Evolutionary conservation across 129 eudicot genomes (phyloP), one percentile per base, ranked within the genome.

Genomic region (Artemisia tridentata): DNA sequence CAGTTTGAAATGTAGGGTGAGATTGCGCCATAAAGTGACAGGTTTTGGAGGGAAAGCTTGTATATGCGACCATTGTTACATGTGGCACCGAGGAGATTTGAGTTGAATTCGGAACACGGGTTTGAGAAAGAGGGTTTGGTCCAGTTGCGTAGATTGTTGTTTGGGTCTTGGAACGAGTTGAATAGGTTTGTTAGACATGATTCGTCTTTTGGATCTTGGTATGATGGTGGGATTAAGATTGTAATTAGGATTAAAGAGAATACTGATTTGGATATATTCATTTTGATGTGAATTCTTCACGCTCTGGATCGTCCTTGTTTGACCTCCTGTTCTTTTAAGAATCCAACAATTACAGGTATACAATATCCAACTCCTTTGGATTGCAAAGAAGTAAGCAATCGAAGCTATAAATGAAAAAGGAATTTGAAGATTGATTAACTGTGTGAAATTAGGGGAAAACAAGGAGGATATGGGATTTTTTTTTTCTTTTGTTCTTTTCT

Each of bases 1-100:
- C 81, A 80, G n/a, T 78, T 79, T 17, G 84, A 72, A 63, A 83
- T 62, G 27, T 13, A 56, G 25, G 80, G 79, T 45, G 87, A 83
- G 63, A 83, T 69, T 1, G 80, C 1, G 57, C 84, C 87, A 2
- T 20, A 25, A 5, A 83, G 76, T 6, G 62, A 8, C 45, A 83
- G 64, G 72, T 52, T 66, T 7, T 76, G 67, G 59, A 83, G 81
- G 19, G 84, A 83, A n/a, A 83, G 73, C n/a, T 76, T 80, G 76
- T 69, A 79, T 49, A 83, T 79, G 1, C 87, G 75, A 64, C 87
- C 84, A 61, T 79, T 83, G 81, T 79, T 83, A 67, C 84, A 83
- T 16, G 84, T 83, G 60, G 79, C 81, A 12, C 87, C 87, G 27
- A 27, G 59, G 65, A 83, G 81, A 49, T 75, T 72, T 17, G 84